Percentiles rank a stretch among this genome's conserved stretches.
Evolutionary conservation across 176 grass and related monocot genomes (phyloP).

Genomic region (Saccharum spontaneum): DNA sequence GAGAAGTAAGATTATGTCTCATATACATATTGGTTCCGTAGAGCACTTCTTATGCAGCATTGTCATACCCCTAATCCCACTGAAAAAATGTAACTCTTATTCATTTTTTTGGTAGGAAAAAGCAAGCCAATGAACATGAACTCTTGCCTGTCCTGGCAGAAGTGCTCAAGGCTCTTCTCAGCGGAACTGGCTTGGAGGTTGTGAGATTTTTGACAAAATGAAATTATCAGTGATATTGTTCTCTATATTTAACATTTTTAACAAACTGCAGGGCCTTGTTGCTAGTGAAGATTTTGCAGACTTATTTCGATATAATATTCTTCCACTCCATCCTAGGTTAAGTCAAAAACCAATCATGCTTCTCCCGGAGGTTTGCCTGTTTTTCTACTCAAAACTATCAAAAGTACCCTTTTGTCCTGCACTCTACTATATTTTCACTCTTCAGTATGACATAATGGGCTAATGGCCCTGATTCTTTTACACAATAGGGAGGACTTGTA

Average conservation of each 20-base stretch:
- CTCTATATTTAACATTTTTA: conserved; percentile 25
- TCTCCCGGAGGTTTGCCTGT: conserved; percentile 70
- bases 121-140: conserved; percentile 47
- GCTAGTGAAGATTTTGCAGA: conserved; percentile 60
- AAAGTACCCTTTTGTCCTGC: background rate
- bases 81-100: background rate
- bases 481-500: background rate
- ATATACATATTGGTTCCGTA: background rate
- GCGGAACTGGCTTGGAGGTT: conserved; percentile 67
- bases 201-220: conserved; percentile 11
- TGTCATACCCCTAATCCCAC: background rate
- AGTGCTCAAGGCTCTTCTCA: conserved; percentile 69
- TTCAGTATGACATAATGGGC: conserved; percentile 17
- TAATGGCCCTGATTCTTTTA: background rate
- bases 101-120: conserved; percentile 56
- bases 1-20: conserved; percentile 56
- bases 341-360: conserved; percentile 81
- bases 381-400: conserved; percentile 24
- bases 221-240: conserved; percentile 18
- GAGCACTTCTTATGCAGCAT: conserved; percentile 16
- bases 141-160: conserved; percentile 58
- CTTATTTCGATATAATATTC: conserved; percentile 77
- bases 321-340: conserved; percentile 71
- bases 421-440: conserved; percentile 7
- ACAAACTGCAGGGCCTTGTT: conserved; percentile 47